phyloP scores from a whole-genome alignment of 2,329 filamentous ascomycete genomes.

The Talaromyces sp. region DNA sequence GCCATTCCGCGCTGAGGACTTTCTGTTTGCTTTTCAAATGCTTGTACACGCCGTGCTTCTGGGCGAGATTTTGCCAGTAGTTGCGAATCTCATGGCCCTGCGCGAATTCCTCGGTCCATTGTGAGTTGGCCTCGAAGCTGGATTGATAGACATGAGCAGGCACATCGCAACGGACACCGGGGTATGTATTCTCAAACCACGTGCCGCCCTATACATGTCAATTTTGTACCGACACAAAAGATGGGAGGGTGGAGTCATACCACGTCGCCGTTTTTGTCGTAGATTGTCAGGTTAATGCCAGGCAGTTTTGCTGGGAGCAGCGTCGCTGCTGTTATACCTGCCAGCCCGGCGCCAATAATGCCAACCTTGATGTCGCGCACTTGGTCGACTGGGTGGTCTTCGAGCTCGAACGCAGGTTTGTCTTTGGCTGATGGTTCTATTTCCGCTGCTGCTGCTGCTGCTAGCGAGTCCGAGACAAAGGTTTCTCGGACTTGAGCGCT shows the following conservation, averaged over 20 bases:
- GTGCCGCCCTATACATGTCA: constrained; percentile 37
- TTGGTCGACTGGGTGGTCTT: constrained; percentile 47
- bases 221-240: not conserved
- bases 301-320: constrained; percentile 67
- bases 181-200: constrained; percentile 52
- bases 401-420: constrained; percentile 27
- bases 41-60: constrained; percentile 61
- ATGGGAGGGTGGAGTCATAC: constrained; percentile 42
- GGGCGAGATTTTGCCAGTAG: constrained; percentile 61
- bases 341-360: constrained; percentile 61
- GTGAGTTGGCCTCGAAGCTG: constrained; percentile 62
- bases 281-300: constrained; percentile 59
- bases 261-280: constrained; percentile 64
- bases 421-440: constrained; percentile 2
- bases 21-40: constrained; percentile 52
- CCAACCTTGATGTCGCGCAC: constrained; percentile 50
- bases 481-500: not conserved
- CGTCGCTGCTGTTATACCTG: constrained; percentile 61
- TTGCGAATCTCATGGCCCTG: constrained; percentile 62
- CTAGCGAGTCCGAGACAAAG: not conserved
- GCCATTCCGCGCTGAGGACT: constrained; percentile 57
- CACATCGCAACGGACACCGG: constrained; percentile 64
- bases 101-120: constrained; percentile 67
- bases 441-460: not conserved
- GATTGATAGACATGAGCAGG: constrained; percentile 67